Percentiles rank a stretch among this genome's conserved stretches.
These are phyloP conservation scores for Leptographium wingfieldii DNA, from an alignment of 2,329 filamentous ascomycete genomes.

Conservation along the genomic window DNA sequence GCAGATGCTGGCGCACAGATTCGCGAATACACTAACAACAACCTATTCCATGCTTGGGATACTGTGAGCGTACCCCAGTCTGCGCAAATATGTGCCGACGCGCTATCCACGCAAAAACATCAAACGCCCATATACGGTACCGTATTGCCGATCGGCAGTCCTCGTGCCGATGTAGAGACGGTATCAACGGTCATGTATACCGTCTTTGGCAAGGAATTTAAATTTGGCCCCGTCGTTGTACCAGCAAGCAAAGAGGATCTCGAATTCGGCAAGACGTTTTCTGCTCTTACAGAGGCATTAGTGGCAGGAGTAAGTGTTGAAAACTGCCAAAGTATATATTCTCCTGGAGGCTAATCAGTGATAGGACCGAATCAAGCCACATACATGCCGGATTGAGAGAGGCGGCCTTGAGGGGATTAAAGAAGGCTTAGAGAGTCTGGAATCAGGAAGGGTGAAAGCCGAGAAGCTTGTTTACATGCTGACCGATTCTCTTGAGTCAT, in stretches of 20 bases:
- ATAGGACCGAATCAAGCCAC: slow-evolving; percentile 9
- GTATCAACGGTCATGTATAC: slow-evolving; percentile 6
- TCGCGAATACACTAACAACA: slow-evolving; percentile 23
- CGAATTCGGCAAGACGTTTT: slow-evolving; percentile 4
- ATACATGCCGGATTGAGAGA: slow-evolving; percentile 13
- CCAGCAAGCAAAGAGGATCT: slow-evolving; percentile 3
- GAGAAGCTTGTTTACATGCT: slow-evolving; percentile 24
- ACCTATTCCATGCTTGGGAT: slow-evolving; percentile 28
- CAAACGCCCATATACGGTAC: neutral
- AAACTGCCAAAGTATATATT: neutral
- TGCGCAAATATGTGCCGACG: slow-evolving; percentile 21
- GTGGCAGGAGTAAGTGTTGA: slow-evolving; percentile 15
- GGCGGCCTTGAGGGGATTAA: slow-evolving; percentile 18
- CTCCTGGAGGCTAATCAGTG: neutral
- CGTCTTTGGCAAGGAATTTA: slow-evolving; percentile 4
- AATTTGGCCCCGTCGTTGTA: neutral
- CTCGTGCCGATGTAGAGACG: slow-evolving; percentile 18
- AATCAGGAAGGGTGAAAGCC: slow-evolving; percentile 20
- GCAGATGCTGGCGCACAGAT: slow-evolving; percentile 23
- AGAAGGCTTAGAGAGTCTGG: slow-evolving; percentile 16
- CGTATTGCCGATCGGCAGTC: neutral
- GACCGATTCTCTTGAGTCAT: slow-evolving; percentile 15
- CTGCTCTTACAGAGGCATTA: slow-evolving; percentile 14
- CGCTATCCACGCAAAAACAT: neutral
- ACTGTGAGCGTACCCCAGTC: slow-evolving; percentile 24